phyloP scores from a whole-genome alignment of 108 stramenopile species.

The Poteriospumella lacustris region DNA sequence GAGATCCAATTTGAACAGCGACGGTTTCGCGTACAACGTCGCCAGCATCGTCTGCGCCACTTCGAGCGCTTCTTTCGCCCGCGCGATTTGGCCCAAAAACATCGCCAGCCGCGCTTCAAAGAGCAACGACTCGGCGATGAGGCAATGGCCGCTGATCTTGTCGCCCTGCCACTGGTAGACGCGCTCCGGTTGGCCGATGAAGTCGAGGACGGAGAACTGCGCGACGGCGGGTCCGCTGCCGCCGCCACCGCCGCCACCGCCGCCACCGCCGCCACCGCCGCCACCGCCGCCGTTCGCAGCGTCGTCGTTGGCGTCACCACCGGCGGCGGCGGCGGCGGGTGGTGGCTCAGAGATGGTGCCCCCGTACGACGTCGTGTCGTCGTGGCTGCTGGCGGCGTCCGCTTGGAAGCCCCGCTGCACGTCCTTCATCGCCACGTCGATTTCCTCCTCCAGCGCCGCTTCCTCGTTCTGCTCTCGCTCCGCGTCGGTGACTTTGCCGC shows the following conservation, averaged over 20 bases:
- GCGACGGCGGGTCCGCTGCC: neutral
- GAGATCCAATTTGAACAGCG: neutral
- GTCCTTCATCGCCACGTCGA: too few relatives aligned
- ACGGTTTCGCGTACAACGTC: neutral
- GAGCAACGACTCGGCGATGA: neutral
- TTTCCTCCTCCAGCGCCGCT: too few relatives aligned
- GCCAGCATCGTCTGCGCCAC: neutral
- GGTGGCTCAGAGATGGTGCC: neutral
- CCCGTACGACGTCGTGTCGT: too few relatives aligned
- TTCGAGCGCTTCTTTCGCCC: neutral
- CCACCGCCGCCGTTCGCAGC: neutral
- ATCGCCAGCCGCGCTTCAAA: too few relatives aligned
- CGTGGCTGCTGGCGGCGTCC: too few relatives aligned
- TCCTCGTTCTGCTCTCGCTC: too few relatives aligned
- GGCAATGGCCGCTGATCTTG: neutral
- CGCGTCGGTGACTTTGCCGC: too few relatives aligned
- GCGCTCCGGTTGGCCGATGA: neutral
- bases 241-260: neutral
- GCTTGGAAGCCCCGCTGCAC: too few relatives aligned
- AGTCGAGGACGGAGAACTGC: neutral
- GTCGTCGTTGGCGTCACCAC: neutral
- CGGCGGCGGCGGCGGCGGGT: neutral
- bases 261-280: neutral
- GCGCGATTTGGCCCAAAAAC: too few relatives aligned
- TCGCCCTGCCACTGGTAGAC: neutral